Percentiles rank a stretch among this genome's conserved stretches.
Conservation (phyloP, 2,329 filamentous ascomycete genomes). For the Claviceps maximensis region DNA sequence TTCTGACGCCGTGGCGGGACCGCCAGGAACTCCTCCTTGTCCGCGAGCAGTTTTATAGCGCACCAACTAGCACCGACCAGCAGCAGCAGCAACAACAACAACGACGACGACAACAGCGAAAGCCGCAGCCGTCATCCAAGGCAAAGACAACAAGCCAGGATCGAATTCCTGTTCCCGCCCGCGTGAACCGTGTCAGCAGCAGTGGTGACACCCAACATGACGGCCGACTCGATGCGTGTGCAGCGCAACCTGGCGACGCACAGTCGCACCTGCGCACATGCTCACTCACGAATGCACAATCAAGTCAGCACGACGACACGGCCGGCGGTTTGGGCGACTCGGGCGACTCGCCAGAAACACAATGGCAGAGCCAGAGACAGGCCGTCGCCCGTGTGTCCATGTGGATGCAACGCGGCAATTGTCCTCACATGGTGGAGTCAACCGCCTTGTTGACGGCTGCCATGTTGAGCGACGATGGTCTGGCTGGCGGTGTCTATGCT, state of each 20-base stretch:
- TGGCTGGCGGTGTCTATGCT: conserved; percentile 37
- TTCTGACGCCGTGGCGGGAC: conserved; percentile 62
- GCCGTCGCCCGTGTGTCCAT: conserved; percentile 47
- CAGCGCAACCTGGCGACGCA: background rate
- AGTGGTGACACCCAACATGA: background rate
- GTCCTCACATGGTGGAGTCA: conserved; percentile 68
- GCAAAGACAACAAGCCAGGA: background rate
- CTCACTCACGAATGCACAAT: background rate
- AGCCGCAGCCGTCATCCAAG: conserved; percentile 1
- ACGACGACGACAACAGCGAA: conserved; percentile 2
- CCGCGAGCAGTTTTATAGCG: conserved; percentile 48
- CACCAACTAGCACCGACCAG: conserved; percentile 7
- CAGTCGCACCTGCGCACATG: background rate
- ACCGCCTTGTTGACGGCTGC: conserved; percentile 62
- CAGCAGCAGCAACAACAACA: conserved; percentile 2
- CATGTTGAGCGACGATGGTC: conserved; percentile 48
- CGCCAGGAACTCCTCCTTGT: conserved; percentile 52
- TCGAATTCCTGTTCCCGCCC: background rate
- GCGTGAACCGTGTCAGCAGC: background rate
- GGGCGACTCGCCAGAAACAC: conserved; percentile 3
- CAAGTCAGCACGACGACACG: background rate
- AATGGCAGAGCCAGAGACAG: conserved; percentile 20
- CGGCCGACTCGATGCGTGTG: background rate
- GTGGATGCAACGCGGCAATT: conserved; percentile 61
- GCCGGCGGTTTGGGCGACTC: background rate